Evolutionary conservation across 805 yeast genomes (phyloP), one percentile per base, ranked within the genome.

Genomic region (Monosporozyma siamensis): DNA sequence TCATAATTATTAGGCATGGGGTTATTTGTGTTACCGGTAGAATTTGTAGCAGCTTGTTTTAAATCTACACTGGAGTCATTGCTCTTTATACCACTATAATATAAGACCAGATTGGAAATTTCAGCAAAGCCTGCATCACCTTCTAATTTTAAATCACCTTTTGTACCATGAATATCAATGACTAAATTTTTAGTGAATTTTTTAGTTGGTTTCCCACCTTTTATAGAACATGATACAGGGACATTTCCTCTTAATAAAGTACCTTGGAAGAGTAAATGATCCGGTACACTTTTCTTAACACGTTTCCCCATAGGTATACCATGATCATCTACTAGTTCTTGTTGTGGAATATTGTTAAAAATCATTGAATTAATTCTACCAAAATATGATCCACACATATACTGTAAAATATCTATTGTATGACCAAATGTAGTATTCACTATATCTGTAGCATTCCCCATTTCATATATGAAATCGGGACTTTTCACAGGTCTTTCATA

Each of bases 121-220:
- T 57, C 62, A 1, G 60, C 59, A 42, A 59, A 59, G n/a, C 63
- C 63, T 6, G 62, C 63, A 41, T 59, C 62, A 35, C 63, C 63
- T 44, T 59, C 63, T 15, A 59, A 44, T 41, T 57, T 59, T 15
- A 57, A 42, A 48, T 59, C 62, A 39, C 63, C 63, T 41, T 53
- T 57, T 12, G 63, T 56, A 15, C 63, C 63, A 44, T 59, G 63
- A 26, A 59, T 53, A 42, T 59, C 62, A 22, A 58, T 56, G n/a
- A 59, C 56, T 37, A 59, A 41, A 43, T 57, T 59, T 44, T 59
- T 59, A 22, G 62, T 57, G 38, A 59, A 59, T 42, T 56, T 59
- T 29, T 59, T 57, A 1, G 56, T 53, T 9, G 63, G 63, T 31
- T 53, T 59, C 5, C 62, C 63, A 32, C 63, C 62, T 45, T 59